Conservation (phyloP, 768 basidiomycete species). For the Auricularia heimuer region DNA sequence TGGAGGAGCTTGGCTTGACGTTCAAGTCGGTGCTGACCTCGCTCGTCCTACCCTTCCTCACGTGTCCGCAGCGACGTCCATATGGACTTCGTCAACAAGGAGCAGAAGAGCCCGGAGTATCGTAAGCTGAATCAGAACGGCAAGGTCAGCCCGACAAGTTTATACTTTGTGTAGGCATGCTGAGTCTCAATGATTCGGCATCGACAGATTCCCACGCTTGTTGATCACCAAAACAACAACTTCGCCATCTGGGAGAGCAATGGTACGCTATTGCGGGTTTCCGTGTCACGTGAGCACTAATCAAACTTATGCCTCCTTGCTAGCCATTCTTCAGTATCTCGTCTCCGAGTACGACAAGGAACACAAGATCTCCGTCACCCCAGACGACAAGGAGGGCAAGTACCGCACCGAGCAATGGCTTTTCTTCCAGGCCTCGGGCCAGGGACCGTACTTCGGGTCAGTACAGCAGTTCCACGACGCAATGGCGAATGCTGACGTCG, state of each 20-base stretch:
- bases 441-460: constrained; percentile 8
- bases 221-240: constrained; percentile 14
- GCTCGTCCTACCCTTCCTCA: not conserved
- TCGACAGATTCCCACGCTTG: constrained; percentile 10
- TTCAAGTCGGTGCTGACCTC: not conserved
- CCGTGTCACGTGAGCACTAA: too few relatives aligned
- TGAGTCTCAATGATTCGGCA: not conserved
- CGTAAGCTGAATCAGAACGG: not conserved
- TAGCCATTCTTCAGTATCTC: constrained; percentile 8
- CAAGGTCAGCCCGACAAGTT: not conserved
- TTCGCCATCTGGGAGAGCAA: constrained; percentile 12
- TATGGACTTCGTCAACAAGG: constrained; percentile 19
- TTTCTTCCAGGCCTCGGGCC: constrained; percentile 9
- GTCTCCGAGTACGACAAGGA: constrained; percentile 7
- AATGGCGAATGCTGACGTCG: not conserved
- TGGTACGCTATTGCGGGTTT: constrained; percentile 1
- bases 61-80: constrained; percentile 12
- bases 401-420: constrained; percentile 6
- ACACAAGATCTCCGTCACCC: constrained; percentile 5
- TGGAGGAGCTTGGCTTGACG: constrained; percentile 3
- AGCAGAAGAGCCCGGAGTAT: constrained; percentile 16
- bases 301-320: not conserved
- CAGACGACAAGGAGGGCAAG: constrained; percentile 7
- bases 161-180: not conserved
- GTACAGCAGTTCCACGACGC: not conserved